Percentiles rank a stretch among this genome's conserved stretches.
These are phyloP conservation scores for Myochromella boudieri DNA, from an alignment of 768 basidiomycete genomes.

Conservation along the genomic window DNA sequence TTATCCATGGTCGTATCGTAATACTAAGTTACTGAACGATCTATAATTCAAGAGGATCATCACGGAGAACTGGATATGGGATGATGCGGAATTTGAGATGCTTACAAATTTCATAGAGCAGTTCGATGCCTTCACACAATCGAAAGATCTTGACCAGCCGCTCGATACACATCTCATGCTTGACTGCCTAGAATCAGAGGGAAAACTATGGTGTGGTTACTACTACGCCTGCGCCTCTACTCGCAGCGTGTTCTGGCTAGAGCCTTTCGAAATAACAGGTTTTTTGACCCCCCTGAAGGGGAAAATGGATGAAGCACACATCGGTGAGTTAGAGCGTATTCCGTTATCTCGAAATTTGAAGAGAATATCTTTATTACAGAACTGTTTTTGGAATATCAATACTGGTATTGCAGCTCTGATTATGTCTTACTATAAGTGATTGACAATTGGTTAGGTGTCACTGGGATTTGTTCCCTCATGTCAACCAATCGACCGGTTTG, in stretches of 20 bases:
- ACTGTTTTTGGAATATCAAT: constrained; percentile 10
- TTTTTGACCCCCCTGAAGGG: constrained; percentile 6
- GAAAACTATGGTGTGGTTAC: constrained; percentile 8
- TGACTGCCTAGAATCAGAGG: background rate
- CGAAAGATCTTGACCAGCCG: constrained; percentile 6
- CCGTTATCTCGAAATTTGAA: background rate
- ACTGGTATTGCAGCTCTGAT: constrained; percentile 4
- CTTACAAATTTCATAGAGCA: background rate
- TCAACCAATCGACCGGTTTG: background rate
- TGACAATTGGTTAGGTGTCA: constrained; percentile 4
- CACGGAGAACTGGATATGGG: constrained; percentile 13
- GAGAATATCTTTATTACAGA: background rate
- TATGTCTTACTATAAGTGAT: background rate
- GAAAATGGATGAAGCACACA: background rate
- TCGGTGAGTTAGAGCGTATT: constrained; percentile 3
- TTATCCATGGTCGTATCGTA: background rate
- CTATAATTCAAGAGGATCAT: constrained; percentile 1
- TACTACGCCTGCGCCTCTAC: constrained; percentile 9
- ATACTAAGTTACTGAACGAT: background rate
- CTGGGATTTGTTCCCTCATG: constrained; percentile 12
- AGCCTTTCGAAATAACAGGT: background rate
- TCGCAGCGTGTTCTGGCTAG: constrained; percentile 13
- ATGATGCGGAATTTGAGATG: background rate
- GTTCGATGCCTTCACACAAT: constrained; percentile 5
- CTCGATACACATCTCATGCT: constrained; percentile 7